Conservation (phyloP, 78 protist species). For the Emiliania huxleyi region DNA sequence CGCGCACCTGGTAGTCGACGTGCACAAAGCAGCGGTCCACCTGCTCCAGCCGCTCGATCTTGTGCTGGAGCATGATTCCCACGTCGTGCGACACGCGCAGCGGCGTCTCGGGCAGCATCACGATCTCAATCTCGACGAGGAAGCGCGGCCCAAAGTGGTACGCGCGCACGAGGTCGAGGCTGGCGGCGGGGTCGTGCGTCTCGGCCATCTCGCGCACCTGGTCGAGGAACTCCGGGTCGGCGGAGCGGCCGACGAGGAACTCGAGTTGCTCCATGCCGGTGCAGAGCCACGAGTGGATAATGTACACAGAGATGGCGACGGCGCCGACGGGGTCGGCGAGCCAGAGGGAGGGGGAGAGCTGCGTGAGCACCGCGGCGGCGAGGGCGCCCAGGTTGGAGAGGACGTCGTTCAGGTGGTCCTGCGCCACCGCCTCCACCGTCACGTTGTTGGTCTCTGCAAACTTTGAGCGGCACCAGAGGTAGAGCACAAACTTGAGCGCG, state of each 20-base stretch:
- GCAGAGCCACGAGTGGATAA: not conserved
- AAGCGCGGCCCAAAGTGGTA: not conserved
- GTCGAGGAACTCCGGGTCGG: not conserved
- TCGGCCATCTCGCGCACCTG: not conserved
- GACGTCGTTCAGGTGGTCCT: not conserved
- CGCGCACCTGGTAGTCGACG: not conserved
- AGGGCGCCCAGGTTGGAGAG: not conserved
- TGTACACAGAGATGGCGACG: not conserved
- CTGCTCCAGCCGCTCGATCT: not conserved
- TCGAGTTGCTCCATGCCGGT: not conserved
- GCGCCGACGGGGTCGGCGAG: not conserved
- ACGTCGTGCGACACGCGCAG: not conserved
- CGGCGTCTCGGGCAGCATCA: not conserved
- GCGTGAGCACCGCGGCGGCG: not conserved
- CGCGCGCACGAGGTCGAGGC: not conserved
- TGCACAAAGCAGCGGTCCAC: slow-evolving; percentile 4
- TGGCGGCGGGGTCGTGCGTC: not conserved
- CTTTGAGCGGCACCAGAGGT: not conserved
- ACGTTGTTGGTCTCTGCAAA: not conserved
- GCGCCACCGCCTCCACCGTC: not conserved
- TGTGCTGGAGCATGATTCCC: not conserved
- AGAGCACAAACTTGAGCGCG: not conserved
- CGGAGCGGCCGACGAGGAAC: not conserved
- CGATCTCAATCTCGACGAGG: slow-evolving; percentile 1
- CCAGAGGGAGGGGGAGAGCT: not conserved